phyloP scores from a whole-genome alignment of 2,329 filamentous ascomycete genomes.

The Fusarium haematococcum region DNA sequence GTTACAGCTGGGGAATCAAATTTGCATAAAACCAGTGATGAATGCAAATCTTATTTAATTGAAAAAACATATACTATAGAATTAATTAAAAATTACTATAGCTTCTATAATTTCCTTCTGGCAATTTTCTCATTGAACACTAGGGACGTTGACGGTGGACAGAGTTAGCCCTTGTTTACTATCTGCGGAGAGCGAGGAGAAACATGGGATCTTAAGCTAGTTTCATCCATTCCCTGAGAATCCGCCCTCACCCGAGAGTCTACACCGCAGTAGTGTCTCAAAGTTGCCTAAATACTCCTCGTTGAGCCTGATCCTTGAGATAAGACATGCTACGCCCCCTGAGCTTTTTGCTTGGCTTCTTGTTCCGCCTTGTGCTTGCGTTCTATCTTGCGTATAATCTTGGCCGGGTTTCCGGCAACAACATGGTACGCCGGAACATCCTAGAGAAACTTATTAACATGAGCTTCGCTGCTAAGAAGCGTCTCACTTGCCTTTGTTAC shows the following conservation, averaged over 20 bases:
- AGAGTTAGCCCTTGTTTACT: neutral
- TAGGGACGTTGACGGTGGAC: neutral
- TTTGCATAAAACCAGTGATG: too few relatives aligned
- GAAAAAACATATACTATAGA: neutral
- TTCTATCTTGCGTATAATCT: constrained; percentile 34
- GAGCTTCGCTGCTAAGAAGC: constrained; percentile 14
- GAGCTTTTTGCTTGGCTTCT: neutral
- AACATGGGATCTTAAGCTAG: neutral
- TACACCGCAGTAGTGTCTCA: neutral
- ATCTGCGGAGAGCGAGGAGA: neutral
- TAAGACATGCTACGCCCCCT: neutral
- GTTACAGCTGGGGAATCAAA: too few relatives aligned
- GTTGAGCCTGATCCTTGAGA: neutral
- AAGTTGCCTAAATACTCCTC: neutral
- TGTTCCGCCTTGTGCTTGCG: constrained; percentile 8
- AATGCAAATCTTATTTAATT: neutral
- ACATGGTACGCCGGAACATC: constrained; percentile 47
- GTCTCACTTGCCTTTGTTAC: constrained; percentile 72
- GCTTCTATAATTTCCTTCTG: neutral
- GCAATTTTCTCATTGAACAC: neutral
- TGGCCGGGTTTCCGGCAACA: constrained; percentile 44
- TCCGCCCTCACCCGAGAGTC: neutral
- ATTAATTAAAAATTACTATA: neutral
- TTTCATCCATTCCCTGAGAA: neutral
- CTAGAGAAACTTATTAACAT: constrained; percentile 25